A percentile compares a stretch with the other conserved stretches of the same genome.
Evolutionary conservation across 805 yeast genomes (phyloP).

Genomic region (Dipodascopsis tothii): DNA sequence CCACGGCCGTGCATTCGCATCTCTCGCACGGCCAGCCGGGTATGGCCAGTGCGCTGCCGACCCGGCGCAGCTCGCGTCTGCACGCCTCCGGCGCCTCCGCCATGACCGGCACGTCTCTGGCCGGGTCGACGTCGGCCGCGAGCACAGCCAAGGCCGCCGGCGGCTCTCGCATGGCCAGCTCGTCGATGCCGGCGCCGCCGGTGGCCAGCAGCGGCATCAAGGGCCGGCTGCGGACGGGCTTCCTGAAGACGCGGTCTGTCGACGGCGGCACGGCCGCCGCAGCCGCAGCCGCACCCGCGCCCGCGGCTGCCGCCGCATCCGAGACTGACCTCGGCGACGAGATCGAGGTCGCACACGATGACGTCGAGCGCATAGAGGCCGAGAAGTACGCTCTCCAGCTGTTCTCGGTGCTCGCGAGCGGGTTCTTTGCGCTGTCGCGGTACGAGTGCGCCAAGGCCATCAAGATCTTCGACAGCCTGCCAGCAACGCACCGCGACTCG

Average conservation of each 20-base stretch:
- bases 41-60: constrained; percentile 3
- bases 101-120: not conserved
- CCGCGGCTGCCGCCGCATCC: not conserved
- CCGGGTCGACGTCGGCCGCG: not conserved
- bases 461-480: constrained; percentile 55
- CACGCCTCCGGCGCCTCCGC: constrained; percentile 1
- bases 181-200: not conserved
- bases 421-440: constrained; percentile 26
- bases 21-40: no score
- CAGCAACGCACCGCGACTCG: constrained; percentile 54
- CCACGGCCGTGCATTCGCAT: no score
- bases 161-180: not conserved
- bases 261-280: not conserved
- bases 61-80: constrained; percentile 13
- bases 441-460: constrained; percentile 80
- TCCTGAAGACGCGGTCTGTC: not conserved
- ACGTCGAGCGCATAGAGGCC: constrained; percentile 17
- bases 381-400: constrained; percentile 16
- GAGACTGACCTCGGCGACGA: not conserved
- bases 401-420: constrained; percentile 21
- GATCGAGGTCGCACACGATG: constrained; percentile 15
- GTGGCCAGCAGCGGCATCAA: not conserved
- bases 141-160: not conserved
- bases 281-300: not conserved
- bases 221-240: not conserved